A percentile compares a stretch with the other conserved stretches of the same genome.
Conservation (phyloP, 495 filamentous ascomycete genomes). For the Letharia columbiana region DNA sequence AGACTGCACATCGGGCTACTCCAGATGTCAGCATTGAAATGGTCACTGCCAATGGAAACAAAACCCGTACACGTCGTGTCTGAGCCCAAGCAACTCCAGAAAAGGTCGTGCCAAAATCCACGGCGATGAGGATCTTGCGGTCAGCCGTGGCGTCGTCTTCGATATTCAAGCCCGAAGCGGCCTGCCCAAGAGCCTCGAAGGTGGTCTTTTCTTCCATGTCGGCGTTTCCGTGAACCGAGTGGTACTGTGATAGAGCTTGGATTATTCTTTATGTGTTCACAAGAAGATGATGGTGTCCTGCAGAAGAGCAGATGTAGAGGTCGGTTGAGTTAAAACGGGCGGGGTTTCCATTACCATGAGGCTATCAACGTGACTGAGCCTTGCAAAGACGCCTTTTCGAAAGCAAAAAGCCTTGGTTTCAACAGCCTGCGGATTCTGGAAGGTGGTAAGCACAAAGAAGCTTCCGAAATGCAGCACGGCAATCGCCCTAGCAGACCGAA, state of each 20-base stretch:
- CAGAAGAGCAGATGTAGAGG: not conserved
- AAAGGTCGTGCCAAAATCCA: conserved; percentile 39
- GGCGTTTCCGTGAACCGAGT: not conserved
- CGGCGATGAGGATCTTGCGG: conserved; percentile 26
- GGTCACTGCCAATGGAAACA: too few relatives aligned
- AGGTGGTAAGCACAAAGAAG: not conserved
- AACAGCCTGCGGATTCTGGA: not conserved
- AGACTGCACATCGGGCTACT: conserved; percentile 26
- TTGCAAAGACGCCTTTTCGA: not conserved
- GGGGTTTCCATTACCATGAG: not conserved
- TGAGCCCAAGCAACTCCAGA: conserved; percentile 45
- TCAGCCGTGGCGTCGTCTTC: conserved; percentile 22
- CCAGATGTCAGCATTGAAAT: not conserved
- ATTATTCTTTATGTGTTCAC: not conserved
- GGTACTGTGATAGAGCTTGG: not conserved
- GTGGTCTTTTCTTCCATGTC: conserved; percentile 8
- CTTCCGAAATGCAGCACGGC: not conserved
- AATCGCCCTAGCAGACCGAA: not conserved
- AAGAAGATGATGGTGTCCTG: too few relatives aligned
- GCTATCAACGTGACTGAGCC: not conserved
- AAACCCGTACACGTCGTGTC: conserved; percentile 27
- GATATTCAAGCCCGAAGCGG: conserved; percentile 11
- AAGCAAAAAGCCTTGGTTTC: not conserved
- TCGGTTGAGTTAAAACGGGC: not conserved
- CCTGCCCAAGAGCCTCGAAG: not conserved